phyloP scores from a whole-genome alignment of 2,329 filamentous ascomycete species.

The Pleomassaria siparia region DNA sequence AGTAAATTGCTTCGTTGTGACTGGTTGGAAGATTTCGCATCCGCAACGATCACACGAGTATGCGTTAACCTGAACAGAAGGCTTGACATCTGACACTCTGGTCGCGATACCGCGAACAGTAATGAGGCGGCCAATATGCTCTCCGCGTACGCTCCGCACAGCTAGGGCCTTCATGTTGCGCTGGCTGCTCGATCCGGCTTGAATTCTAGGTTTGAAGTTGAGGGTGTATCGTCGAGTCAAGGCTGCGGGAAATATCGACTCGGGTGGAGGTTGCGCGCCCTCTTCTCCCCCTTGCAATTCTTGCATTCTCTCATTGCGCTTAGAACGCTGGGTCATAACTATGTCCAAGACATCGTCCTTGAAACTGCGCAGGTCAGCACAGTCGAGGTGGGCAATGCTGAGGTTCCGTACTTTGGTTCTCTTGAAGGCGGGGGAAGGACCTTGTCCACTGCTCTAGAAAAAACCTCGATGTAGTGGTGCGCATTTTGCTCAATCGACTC shows the following conservation, averaged over 20 bases:
- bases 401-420: conserved; percentile 68
- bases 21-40: conserved; percentile 95
- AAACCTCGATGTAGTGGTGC: conserved; percentile 90
- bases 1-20: conserved; percentile 86
- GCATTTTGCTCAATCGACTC: conserved; percentile 87
- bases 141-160: conserved; percentile 90
- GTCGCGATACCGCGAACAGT: conserved; percentile 94
- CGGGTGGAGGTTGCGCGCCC: conserved; percentile 62
- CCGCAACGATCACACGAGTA: conserved; percentile 97
- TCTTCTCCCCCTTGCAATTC: conserved; percentile 47
- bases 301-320: conserved; percentile 75
- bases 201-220: conserved; percentile 90
- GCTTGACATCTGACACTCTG: conserved; percentile 95
- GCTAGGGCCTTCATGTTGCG: conserved; percentile 67
- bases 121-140: conserved; percentile 90
- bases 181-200: conserved; percentile 65
- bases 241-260: conserved; percentile 85
- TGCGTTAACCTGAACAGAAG: conserved; percentile 93
- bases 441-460: conserved; percentile 85
- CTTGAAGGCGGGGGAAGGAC: conserved; percentile 76
- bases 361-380: conserved; percentile 62
- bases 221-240: conserved; percentile 92
- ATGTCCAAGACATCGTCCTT: conserved; percentile 98
- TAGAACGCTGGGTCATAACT: conserved; percentile 87
- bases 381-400: neutral